Conservation (phyloP, 208 protist genomes). For the Trypanosoma avium region DNA sequence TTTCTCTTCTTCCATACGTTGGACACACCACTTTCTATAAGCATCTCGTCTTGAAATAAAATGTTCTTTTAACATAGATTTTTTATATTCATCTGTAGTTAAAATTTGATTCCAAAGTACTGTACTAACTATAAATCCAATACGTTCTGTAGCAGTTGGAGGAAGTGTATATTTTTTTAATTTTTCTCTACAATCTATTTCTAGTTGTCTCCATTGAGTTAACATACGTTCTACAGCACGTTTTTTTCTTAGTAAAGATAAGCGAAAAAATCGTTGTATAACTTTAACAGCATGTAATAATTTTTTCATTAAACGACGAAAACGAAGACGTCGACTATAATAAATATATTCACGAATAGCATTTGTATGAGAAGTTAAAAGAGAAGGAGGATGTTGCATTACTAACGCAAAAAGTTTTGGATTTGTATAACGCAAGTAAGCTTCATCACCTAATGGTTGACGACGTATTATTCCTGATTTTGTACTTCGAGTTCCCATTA, state of each 20-base stretch:
- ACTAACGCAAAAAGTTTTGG: constrained; percentile 43
- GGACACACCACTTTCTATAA: constrained; percentile 45
- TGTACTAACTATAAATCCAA: constrained; percentile 65
- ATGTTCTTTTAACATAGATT: constrained; percentile 55
- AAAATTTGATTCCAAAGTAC: constrained; percentile 83
- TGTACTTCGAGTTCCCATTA: neutral
- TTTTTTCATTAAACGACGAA: constrained; percentile 17
- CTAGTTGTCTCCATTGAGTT: constrained; percentile 53
- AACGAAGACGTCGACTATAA: constrained; percentile 29
- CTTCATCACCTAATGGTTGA: constrained; percentile 30
- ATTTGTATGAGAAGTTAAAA: constrained; percentile 21
- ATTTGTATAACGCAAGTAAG: constrained; percentile 37
- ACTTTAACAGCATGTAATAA: constrained; percentile 37
- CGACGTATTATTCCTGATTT: neutral
- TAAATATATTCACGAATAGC: constrained; percentile 28
- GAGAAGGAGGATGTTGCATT: constrained; percentile 30
- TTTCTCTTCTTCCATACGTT: constrained; percentile 33
- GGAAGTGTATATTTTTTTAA: constrained; percentile 57
- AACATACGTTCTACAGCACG: constrained; percentile 68
- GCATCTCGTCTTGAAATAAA: constrained; percentile 38
- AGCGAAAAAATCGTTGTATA: constrained; percentile 77
- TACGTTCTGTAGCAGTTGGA: constrained; percentile 45
- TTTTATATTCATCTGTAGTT: constrained; percentile 70
- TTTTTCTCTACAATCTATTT: constrained; percentile 58
- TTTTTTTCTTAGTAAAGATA: constrained; percentile 47